Base-by-base conservation (phyloP, 2,329 filamentous ascomycete genomes). In the Cadophora sp. region DNA sequence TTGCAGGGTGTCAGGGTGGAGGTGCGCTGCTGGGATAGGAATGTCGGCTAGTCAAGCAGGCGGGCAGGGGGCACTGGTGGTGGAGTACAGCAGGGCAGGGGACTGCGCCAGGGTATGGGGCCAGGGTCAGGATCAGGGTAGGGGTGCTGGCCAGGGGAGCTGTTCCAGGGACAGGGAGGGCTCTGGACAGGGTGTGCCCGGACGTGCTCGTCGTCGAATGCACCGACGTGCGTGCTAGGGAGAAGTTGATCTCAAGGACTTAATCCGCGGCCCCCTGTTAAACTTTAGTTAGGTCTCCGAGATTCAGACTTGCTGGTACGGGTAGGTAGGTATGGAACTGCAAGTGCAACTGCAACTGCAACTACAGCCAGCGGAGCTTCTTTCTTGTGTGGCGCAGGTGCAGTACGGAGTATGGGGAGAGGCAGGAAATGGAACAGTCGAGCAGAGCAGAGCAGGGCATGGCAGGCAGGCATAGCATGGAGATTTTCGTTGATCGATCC, bases 261-360 rank as follows among this genome's bases (percentile, higher is more conserved):
- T 67, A 66, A 68, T 43, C 48, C 48, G 56, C 33, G 51, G 68
- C 36, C 63, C 71, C 71, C 70, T 71, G 71, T 66, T 53, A 47
- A 70, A 66, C 61, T 70, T 69, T 71, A 69, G 69, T 69, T 71
- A 68, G 65, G 61, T 69, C 70, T 72, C 70, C 67, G 60, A 71
- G 71, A 69, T 70, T 68, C 65, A 65, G 36, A 59, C 62, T 61
- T 62, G 66, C 53, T 55, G 53, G 16, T 45, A 45, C 47, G 36
- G 59, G 50, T 22, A 20, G 47, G 61, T n/a, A 27, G 59, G 50
- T 22, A 20, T 56, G 61, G 30, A 27, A 47, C 45, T 22, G 30
- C 47, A 53, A 53, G 7, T 53, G 50, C 50, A 53, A 24, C 24
- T 39, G 33, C 33, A 39, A 39, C 33, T 39, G 33, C 33, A 39